Evolutionary conservation across 345 rosid species (phyloP), one percentile per base, ranked within the genome.

Genomic region (Jatropha curcas): DNA sequence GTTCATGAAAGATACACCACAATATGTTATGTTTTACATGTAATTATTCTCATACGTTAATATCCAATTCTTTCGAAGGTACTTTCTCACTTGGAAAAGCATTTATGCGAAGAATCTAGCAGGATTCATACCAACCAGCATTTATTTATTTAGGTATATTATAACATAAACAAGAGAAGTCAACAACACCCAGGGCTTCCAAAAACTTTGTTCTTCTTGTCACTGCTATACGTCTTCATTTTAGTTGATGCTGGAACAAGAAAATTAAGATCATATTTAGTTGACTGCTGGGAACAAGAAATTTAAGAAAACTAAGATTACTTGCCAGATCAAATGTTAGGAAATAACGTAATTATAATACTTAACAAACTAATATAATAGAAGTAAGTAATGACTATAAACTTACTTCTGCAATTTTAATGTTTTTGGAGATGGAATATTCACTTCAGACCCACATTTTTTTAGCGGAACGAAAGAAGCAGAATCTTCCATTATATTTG

Each of bases 401-500:
- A 39, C 73, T 55, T 27, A 69, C 73, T 16, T 16, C 50, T 69
- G 46, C 73, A 69, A 16, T n/a, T n/a, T 69, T 20, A 25, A 25
- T 56, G 52, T 50, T 55, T 30, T 37, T 55, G 4, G 73, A 69
- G 34, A 69, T 69, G 53, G 73, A 19, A 69, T 56, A 11, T 69
- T 39, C 12, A 69, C 0, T 0, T 37, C 37, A 35, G 57, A 25
- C 7, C 33, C 33, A 37, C 73, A 69, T 25, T 69, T 37, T 2
- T 55, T 14, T n/a, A n/a, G n/a, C n/a, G 73, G 73, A 53, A 69
- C 64, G 5, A 64, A 69, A 4, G 73, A 69, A 53, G 73, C 73
- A 14, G 52, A 33, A 37, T 56, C 53, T 20, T 35, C 63, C 39
- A 56, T 69, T 2, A 56, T 69, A 16, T 24, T 56, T 0, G 73